Conservation (phyloP, 2,329 filamentous ascomycete genomes). For the Alternaria ventricosa region DNA sequence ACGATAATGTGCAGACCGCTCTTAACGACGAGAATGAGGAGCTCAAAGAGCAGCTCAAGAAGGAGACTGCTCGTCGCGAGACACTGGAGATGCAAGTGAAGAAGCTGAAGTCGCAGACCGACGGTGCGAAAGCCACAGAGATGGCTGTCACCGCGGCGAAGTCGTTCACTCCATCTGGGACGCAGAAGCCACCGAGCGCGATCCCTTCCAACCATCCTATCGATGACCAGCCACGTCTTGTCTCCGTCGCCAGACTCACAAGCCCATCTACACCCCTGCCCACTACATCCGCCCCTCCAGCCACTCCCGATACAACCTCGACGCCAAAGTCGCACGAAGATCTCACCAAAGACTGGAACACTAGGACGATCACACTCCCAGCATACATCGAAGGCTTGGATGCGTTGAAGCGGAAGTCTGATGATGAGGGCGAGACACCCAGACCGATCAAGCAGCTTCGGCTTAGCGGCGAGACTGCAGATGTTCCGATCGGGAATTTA, state of each 20-base stretch:
- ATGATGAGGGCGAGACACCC: not conserved
- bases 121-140: not conserved
- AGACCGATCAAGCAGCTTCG: not conserved
- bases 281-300: not conserved
- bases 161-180: not conserved
- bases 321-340: not conserved
- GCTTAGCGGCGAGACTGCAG: not conserved
- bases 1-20: not conserved
- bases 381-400: not conserved
- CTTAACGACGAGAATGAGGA: not conserved
- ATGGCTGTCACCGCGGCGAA: not conserved
- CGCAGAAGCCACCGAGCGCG: not conserved
- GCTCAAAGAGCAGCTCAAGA: not conserved
- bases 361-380: not conserved
- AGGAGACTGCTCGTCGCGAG: not conserved
- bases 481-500: rapidly evolving
- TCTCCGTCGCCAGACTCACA: not conserved
- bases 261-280: not conserved
- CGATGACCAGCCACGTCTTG: not conserved
- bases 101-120: not conserved
- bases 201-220: not conserved
- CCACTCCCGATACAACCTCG: not conserved
- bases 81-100: not conserved
- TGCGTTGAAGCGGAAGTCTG: not conserved
- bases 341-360: not conserved